Base-by-base conservation (phyloP, 1,284 basidiomycete genomes). In the Ceratobasidium sp. region DNA sequence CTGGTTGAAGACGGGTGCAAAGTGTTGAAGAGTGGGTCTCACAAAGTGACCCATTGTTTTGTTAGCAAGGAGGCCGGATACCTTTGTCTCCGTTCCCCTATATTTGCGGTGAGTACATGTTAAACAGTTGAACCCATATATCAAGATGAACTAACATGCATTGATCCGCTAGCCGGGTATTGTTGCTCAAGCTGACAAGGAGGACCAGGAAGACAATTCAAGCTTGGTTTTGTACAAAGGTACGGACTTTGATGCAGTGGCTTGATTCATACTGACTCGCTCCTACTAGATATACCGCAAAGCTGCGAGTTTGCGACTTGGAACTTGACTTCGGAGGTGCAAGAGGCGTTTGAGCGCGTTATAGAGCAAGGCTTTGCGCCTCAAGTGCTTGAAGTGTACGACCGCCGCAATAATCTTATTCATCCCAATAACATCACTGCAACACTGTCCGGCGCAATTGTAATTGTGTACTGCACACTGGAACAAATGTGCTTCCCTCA, bases 31-130 rank as follows among this genome's bases (percentile, higher is more conserved):
- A 39, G 58, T 3, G 58, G n/a, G 13, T 15, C 39, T 33, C 26
- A 39, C 23, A 7, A 39, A 15, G 26, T 61, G 4, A 39, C 26
- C n/a, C 4, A 26, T 49, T 49, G 46, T 49, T 49, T 49, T 7
- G 46, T 49, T 49, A 49, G 9, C 46, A 49, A 49, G 46, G 58
- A 61, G n/a, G 15, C 39, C 6, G 58, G 58, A 15, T 33, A 26
- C 39, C 58, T 61, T 3, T 26, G 58, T 6, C 26, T 61, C 26
- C 20, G 58, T 15, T 26, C n/a, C 9, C 58, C 58, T 28, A 26
- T 61, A 61, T 61, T 61, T 28, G 26, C 39, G 7, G 58, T 61
- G 58, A 61, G 58, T 58, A 58, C 55, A 49, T 7, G 46, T 7
- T 49, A 49, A 18, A 49, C 46, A 49, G 46, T 49, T 49, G 46